A percentile compares a stretch with the other conserved stretches of the same genome.
Evolutionary conservation across 1,139 yeast species (phyloP).

Genomic region (Blastobotrys indianensis): DNA sequence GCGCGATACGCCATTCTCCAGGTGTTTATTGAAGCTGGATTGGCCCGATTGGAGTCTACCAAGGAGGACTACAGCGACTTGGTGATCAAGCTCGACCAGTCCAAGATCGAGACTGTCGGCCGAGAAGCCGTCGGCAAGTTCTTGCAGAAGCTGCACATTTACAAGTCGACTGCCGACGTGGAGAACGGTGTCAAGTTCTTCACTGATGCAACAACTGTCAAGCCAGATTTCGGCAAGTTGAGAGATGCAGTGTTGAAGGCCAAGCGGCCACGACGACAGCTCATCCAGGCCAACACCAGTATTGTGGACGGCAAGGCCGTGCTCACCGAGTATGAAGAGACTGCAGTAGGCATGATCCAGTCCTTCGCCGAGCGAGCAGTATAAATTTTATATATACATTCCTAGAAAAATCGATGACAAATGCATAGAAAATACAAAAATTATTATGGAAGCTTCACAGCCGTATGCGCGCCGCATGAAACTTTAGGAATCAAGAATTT

Average conservation of each 20-base stretch:
- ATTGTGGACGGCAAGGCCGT: slow-evolving; percentile 41
- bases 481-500: too few relatives aligned
- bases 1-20: slow-evolving; percentile 82
- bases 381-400: slow-evolving; percentile 12
- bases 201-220: slow-evolving; percentile 59
- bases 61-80: slow-evolving; percentile 52
- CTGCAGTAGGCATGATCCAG: slow-evolving; percentile 70
- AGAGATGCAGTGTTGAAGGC: slow-evolving; percentile 64
- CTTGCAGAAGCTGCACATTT: slow-evolving; percentile 65
- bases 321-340: slow-evolving; percentile 66
- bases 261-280: slow-evolving; percentile 76
- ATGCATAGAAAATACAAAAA: neutral
- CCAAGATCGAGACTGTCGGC: slow-evolving; percentile 61
- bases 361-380: slow-evolving; percentile 65
- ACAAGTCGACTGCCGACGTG: slow-evolving; percentile 70
- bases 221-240: slow-evolving; percentile 54
- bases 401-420: neutral
- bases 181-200: slow-evolving; percentile 59
- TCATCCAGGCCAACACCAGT: slow-evolving; percentile 71
- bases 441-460: too few relatives aligned
- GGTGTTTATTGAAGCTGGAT: slow-evolving; percentile 64
- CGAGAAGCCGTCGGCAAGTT: slow-evolving; percentile 69
- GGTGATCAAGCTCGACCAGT: slow-evolving; percentile 50
- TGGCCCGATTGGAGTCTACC: slow-evolving; percentile 49
- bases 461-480: neutral